Percentiles rank a stretch among this genome's conserved stretches.
Evolutionary conservation across 75 land plant genomes (phyloP).

Genomic region (Cryptomeria japonica): DNA sequence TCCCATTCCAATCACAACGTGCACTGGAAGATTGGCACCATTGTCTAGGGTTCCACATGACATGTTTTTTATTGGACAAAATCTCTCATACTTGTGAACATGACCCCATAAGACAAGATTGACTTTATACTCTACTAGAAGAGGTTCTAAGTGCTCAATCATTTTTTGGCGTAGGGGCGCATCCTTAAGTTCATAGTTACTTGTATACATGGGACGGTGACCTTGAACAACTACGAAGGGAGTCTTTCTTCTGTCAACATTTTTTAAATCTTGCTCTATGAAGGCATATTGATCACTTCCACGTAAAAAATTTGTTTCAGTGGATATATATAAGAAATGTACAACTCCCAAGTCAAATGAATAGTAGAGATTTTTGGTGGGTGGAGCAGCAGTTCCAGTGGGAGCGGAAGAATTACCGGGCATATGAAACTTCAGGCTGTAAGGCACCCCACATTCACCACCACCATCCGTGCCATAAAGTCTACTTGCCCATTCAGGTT

Average conservation of each 20-base stretch:
- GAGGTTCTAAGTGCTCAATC: slow-evolving; percentile 68
- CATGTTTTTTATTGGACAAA: slow-evolving; percentile 74
- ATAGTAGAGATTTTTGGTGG: slow-evolving; percentile 77
- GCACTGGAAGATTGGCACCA: slow-evolving; percentile 47
- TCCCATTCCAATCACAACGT: slow-evolving; percentile 93
- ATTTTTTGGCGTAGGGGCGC: slow-evolving; percentile 42
- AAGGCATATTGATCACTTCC: slow-evolving; percentile 80
- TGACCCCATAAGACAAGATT: slow-evolving; percentile 91
- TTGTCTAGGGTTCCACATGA: slow-evolving; percentile 48
- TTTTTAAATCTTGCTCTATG: slow-evolving; percentile 63
- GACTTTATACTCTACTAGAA: slow-evolving; percentile 69
- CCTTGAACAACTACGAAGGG: slow-evolving; percentile 89
- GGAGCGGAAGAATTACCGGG: slow-evolving; percentile 77
- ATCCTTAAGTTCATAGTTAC: slow-evolving; percentile 63
- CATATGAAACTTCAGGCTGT: slow-evolving; percentile 83
- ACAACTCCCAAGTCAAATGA: slow-evolving; percentile 71
- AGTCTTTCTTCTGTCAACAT: slow-evolving; percentile 66
- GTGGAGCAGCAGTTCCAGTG: slow-evolving; percentile 56
- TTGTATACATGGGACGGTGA: slow-evolving; percentile 94
- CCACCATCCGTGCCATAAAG: slow-evolving; percentile 81
- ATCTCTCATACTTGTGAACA: slow-evolving; percentile 94
- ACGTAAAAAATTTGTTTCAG: slow-evolving; percentile 79
- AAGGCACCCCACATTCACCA: slow-evolving; percentile 31
- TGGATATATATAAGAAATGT: slow-evolving; percentile 88
- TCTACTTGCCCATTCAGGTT: slow-evolving; percentile 62